Evolutionary conservation across 2,329 filamentous ascomycete species (phyloP), one percentile per base, ranked within the genome.

Genomic region (Ascochyta clinopodiicola): DNA sequence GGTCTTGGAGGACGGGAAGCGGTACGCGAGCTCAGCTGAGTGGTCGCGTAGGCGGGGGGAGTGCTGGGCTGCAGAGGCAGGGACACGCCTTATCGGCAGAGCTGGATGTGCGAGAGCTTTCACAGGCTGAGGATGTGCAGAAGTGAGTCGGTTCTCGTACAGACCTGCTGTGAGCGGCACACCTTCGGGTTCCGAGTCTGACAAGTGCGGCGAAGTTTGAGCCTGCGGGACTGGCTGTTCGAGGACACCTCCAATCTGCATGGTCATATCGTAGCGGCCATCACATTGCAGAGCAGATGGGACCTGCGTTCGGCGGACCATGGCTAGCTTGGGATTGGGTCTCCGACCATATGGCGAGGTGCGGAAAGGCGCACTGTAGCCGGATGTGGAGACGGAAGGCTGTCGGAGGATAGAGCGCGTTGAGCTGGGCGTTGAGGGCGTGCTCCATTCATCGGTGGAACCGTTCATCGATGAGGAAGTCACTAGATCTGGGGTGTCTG

Each of bases 241-340:
- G 9, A 19, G 6, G 2, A 2, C 6, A 38, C 17, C 12, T 21
- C 19, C 36, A 24, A 38, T 4, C 12, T 38, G 19, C 36, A 38
- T 22, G 17, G 7, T 22, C 19, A 7, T 3, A 17, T n/a, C 7
- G 6, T n/a, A 45, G 35, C 34, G 36, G 9, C 39, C 35, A 22
- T 51, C 27, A 24, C 5, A 32, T 8, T 21, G 48, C 12, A 44
- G n/a, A 24, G 15, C 29, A 10, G 49, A 45, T 22, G 36, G 13
- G 4, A 17, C 35, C 24, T 45, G 44, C 21, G 29, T n/a, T 8
- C 24, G 36, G 17, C 49, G 35, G 12, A 52, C 49, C n/a, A 19
- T 45, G 25, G 36, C 29, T 21, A 52, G 17, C 15, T 52, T 52
- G 5, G 35, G 43, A 21, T 46, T 52, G 8, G 36, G 36, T 22